A percentile compares a stretch with the other conserved stretches of the same genome.
These are phyloP conservation scores for Starmerella bacillaris DNA, from an alignment of 805 yeast species.

Conservation along the genomic window DNA sequence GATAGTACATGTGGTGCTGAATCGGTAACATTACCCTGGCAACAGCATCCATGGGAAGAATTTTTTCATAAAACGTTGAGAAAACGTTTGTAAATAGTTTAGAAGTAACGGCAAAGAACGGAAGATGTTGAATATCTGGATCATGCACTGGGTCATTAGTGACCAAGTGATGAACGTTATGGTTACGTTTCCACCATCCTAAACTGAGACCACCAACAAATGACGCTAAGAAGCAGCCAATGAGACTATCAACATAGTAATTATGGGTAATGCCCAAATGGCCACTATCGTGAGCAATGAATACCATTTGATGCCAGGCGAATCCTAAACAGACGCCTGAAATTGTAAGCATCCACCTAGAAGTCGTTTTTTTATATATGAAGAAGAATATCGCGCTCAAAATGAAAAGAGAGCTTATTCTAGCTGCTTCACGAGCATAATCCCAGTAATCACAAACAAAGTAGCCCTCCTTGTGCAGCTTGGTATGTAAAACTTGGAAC, in stretches of 20 bases:
- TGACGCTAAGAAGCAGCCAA: constrained; percentile 58
- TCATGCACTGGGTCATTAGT: constrained; percentile 91
- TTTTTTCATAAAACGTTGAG: constrained; percentile 62
- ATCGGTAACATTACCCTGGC: constrained; percentile 42
- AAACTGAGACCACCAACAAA: constrained; percentile 74
- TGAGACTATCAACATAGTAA: constrained; percentile 53
- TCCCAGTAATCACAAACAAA: constrained; percentile 60
- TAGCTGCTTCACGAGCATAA: constrained; percentile 48
- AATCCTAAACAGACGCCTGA: constrained; percentile 54
- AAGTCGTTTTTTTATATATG: constrained; percentile 11
- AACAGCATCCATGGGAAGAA: constrained; percentile 46
- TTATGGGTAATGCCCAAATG: constrained; percentile 70
- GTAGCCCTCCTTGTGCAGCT: constrained; percentile 37
- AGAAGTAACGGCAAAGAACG: constrained; percentile 73
- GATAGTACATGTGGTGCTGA: constrained; percentile 59
- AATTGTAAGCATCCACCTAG: constrained; percentile 25
- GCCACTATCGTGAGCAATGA: constrained; percentile 81
- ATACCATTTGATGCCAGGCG: constrained; percentile 80
- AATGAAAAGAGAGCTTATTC: constrained; percentile 38
- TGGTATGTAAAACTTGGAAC: constrained; percentile 43
- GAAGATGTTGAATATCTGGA: constrained; percentile 85
- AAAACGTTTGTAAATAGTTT: constrained; percentile 49
- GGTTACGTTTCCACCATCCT: constrained; percentile 93
- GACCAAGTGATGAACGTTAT: constrained; percentile 78
- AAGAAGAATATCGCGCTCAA: constrained; percentile 33